Base-by-base conservation (phyloP, 345 rosid species). In the Ceriops decandra region DNA sequence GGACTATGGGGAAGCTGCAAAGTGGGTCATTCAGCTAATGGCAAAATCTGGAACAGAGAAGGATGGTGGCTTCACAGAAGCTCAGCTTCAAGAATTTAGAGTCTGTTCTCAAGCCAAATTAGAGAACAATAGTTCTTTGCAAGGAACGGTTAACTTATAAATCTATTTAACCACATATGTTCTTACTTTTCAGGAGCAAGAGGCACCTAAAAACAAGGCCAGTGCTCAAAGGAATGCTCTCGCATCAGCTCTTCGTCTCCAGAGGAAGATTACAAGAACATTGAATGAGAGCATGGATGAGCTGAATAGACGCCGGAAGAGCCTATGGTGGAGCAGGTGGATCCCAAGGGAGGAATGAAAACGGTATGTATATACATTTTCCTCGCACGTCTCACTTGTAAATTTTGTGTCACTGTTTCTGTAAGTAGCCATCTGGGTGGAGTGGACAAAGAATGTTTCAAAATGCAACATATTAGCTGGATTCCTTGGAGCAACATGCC, bases 261-360 rank as follows among this genome's bases (percentile, higher is more conserved):
- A 90, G 63, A 87, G 96, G 81, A 91, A 83, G 90, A 71, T 95
- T 57, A 20, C 87, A 16, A 83, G 72, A 70, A 91, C 96, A 21
- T 71, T 91, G 64, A 74, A 78, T 4, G 92, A 91, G 81, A 91
- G 90, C 69, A 80, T 89, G 77, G 93, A 88, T n/a, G 97, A 85
- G 78, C 86, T 95, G 19, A 86, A 77, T 77, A 72, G 73, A 68
- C 87, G 86, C 46, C 74, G 89, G 56, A 90, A 84, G 88, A 91
- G 93, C 75, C 36, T 91, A 3, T 95, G 99, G 97, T 91, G 96
- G 96, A 91, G 88, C 80, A 74, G 96, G 79, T 95, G 99, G 97
- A 95, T 91, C 82, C 97, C 95, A 11, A 84, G 77, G 73, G 90
- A 95, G 76, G 95, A 91, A 69, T 90, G 84, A 88, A 77, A 42